A percentile compares a stretch with the other conserved stretches of the same genome.
Conservation (phyloP, 306 rosid species). For the Quercus ilex region DNA sequence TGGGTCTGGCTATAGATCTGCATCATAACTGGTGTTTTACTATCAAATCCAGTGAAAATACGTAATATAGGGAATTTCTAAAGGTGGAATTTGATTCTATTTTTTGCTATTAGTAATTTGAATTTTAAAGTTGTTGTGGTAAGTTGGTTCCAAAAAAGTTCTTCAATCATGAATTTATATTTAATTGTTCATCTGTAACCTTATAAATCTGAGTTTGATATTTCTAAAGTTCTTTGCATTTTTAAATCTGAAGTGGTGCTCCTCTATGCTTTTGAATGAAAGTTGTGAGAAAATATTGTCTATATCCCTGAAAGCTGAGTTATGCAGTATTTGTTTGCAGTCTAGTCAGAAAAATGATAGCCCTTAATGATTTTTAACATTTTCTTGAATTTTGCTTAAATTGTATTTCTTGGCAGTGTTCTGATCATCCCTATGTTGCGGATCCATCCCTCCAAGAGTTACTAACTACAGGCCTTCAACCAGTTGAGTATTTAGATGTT, state of each 20-base stretch:
- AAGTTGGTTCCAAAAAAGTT: neutral
- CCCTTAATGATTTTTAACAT: conserved; percentile 12
- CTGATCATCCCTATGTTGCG: conserved; percentile 75
- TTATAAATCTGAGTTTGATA: conserved; percentile 2
- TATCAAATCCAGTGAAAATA: neutral
- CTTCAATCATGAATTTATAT: neutral
- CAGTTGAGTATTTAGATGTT: conserved; percentile 42
- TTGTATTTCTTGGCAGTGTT: conserved; percentile 60
- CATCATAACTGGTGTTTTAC: neutral
- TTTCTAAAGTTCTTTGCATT: conserved; percentile 2
- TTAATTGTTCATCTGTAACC: neutral
- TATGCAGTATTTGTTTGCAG: neutral
- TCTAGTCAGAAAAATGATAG: neutral
- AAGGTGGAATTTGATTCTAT: neutral
- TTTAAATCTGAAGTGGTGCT: conserved; percentile 12
- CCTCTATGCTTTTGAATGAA: conserved; percentile 8
- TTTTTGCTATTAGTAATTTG: neutral
- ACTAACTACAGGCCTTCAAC: conserved; percentile 46
- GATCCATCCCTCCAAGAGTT: conserved; percentile 33
- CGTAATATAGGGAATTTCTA: neutral
- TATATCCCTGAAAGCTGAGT: neutral
- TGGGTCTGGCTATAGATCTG: neutral
- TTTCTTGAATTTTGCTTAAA: neutral
- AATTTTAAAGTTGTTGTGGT: neutral
- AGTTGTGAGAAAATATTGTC: neutral